These are phyloP conservation scores for Cyclanthera cordifolia DNA, from an alignment of 306 rosid genomes.

Conservation along the genomic window DNA sequence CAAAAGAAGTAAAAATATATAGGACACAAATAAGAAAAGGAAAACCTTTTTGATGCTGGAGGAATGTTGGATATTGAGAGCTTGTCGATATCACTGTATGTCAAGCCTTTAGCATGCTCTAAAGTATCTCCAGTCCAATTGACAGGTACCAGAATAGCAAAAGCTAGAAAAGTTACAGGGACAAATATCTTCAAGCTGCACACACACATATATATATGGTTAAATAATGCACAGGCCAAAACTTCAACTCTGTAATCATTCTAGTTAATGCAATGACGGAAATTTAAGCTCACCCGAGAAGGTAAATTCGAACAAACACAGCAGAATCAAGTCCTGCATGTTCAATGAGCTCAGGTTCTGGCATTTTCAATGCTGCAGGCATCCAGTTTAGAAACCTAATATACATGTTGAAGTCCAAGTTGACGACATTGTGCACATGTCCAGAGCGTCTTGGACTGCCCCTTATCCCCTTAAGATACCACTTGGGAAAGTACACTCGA, in stretches of 20 bases:
- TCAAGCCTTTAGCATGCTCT: constrained; percentile 30
- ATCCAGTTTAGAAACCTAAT: constrained; percentile 76
- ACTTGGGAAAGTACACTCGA: constrained; percentile 82
- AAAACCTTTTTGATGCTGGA: constrained; percentile 50
- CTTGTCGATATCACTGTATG: constrained; percentile 59
- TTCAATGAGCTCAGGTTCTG: constrained; percentile 76
- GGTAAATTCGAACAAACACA: constrained; percentile 63
- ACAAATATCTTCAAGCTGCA: constrained; percentile 64
- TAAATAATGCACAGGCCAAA: constrained; percentile 4
- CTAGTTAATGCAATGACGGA: not conserved
- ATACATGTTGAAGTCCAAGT: constrained; percentile 46
- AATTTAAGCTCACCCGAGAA: constrained; percentile 52
- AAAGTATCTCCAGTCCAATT: constrained; percentile 56
- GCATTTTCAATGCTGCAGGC: constrained; percentile 89
- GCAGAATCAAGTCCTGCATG: constrained; percentile 93
- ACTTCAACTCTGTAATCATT: not conserved
- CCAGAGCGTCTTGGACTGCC: constrained; percentile 48
- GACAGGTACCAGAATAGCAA: constrained; percentile 67
- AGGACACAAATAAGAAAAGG: not conserved
- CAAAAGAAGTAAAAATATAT: not conserved
- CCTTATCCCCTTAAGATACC: constrained; percentile 86
- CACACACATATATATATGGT: not conserved
- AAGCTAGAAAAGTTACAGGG: constrained; percentile 52
- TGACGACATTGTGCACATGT: constrained; percentile 41
- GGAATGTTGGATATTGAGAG: constrained; percentile 82